Base-by-base conservation (phyloP, 2,329 filamentous ascomycete genomes). In the Penicillium olsonii region DNA sequence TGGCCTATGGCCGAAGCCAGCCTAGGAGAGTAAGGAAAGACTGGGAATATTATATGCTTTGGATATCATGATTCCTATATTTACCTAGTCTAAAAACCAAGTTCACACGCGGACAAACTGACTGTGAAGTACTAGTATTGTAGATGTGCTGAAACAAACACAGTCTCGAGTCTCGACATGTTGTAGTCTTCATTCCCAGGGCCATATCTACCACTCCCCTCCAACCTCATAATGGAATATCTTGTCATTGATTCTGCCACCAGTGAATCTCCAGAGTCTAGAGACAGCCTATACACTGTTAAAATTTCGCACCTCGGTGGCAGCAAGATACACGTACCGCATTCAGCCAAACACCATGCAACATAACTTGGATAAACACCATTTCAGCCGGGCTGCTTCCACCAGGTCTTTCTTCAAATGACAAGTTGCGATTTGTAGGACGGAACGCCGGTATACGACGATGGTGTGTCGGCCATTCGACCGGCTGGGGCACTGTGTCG, bases 141-240 rank as follows among this genome's bases (percentile, higher is more conserved):
- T n/a, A n/a, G n/a, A n/a, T n/a, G n/a, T n/a, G n/a, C n/a, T n/a
- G n/a, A n/a, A n/a, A n/a, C n/a, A n/a, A n/a, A n/a, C n/a, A n/a
- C n/a, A n/a, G n/a, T n/a, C n/a, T n/a, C n/a, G n/a, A n/a, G n/a
- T 8, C 22, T 24, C 22, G 8, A 24, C 22, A 24, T 24, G 12
- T 31, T 31, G 29, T 29, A n/a, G 26, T 29, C 26, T 11, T 29
- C 10, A 11, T 2, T 29, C 14, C 8, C 26, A 11, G 10, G 29
- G 14, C 29, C 12, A 14, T n/a, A n/a, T 48, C 56, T 51, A 78
- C 61, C 70, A 79, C 61, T 84, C 81, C 11, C 81, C 80, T 10
- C 82, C 80, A 48, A 84, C 66, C 26, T 75, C 72, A 57, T 81
- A 81, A 26, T 71, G 71, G 42, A 82, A 80, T 18, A 76, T 64